Conservation (phyloP, 2,329 filamentous ascomycete species). For the Myriosclerotinia curreyana region DNA sequence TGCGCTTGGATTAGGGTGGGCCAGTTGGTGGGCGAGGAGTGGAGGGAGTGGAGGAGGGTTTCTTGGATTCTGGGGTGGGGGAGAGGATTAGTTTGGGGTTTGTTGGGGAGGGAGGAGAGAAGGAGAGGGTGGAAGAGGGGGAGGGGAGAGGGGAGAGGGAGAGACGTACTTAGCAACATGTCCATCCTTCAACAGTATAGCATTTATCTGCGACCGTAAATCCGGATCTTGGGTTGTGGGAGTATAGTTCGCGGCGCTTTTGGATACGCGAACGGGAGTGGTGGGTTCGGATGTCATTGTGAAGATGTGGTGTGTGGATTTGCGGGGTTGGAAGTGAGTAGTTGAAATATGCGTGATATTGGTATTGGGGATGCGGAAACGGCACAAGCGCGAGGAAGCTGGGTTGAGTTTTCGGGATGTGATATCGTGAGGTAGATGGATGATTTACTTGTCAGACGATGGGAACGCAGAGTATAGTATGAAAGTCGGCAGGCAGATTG, state of each 20-base stretch:
- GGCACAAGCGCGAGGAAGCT: neutral
- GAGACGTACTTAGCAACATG: slow-evolving; percentile 54
- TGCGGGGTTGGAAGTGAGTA: neutral
- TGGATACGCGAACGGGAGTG: slow-evolving; percentile 59
- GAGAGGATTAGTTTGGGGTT: slow-evolving; percentile 14
- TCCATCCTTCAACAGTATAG: slow-evolving; percentile 55
- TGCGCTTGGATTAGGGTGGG: slow-evolving; percentile 58
- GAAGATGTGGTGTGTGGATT: neutral
- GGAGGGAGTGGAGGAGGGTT: slow-evolving; percentile 58
- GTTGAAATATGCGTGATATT: neutral
- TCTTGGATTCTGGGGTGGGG: slow-evolving; percentile 57
- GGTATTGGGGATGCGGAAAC: neutral
- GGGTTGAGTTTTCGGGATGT: neutral
- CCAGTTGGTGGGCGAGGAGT: slow-evolving; percentile 60
- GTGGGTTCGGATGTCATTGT: slow-evolving; percentile 35
- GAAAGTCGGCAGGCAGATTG: neutral
- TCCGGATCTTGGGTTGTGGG: slow-evolving; percentile 60
- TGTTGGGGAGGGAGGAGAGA: neutral
- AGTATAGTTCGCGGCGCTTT: slow-evolving; percentile 54
- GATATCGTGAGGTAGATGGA: neutral
- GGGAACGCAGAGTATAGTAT: neutral
- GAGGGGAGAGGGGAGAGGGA: no score
- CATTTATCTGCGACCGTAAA: slow-evolving; percentile 61
- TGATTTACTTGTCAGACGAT: neutral
- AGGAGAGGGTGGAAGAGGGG: no score